A percentile compares a stretch with the other conserved stretches of the same genome.
phyloP scores from a whole-genome alignment of 176 grass and related monocot species.

The Rhynchospora pubera region DNA sequence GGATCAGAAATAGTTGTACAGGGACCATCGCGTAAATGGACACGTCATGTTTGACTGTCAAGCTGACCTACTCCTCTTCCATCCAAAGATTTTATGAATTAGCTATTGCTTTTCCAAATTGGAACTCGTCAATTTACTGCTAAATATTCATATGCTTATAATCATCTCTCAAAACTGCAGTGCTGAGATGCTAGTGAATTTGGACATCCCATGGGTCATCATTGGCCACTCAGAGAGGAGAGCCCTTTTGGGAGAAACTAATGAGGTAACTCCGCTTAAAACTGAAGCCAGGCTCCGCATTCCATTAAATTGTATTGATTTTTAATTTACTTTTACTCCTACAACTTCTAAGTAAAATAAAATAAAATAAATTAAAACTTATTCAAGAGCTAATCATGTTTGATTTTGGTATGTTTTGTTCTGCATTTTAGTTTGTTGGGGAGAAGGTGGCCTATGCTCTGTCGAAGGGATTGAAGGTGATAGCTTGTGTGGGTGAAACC shows the following conservation, averaged over 20 bases:
- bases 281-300: background rate
- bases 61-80: background rate
- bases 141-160: background rate
- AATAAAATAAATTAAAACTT: background rate
- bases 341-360: background rate
- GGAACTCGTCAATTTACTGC: background rate
- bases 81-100: too few species aligned
- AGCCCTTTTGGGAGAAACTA: constrained; percentile 80
- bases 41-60: background rate
- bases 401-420: constrained; percentile 2
- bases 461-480: constrained; percentile 86
- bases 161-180: constrained; percentile 34
- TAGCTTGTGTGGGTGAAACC: constrained; percentile 94
- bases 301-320: background rate
- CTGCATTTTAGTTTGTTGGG: constrained; percentile 67
- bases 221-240: constrained; percentile 96
- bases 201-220: constrained; percentile 86
- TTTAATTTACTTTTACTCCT: background rate
- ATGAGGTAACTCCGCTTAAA: constrained; percentile 46
- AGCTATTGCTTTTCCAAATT: too few species aligned
- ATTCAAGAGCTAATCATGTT: background rate
- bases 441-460: constrained; percentile 93
- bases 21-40: background rate
- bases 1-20: background rate
- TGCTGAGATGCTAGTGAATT: constrained; percentile 88